Conservation (phyloP, 2,329 filamentous ascomycete species). For the Colletotrichum sansevieriae region DNA sequence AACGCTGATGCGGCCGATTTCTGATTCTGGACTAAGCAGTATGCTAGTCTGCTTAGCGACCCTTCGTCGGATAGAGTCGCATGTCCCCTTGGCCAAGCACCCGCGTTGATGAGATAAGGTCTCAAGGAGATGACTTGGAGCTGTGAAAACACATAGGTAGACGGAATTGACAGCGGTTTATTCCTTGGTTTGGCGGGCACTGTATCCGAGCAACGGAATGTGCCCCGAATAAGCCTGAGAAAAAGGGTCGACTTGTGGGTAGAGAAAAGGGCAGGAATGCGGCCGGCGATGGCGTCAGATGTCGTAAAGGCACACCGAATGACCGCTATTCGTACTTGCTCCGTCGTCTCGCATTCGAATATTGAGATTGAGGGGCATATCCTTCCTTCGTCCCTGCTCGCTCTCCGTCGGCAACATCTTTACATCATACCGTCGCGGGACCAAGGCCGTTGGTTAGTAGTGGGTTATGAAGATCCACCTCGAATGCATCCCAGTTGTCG, state of each 20-base stretch:
- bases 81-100: slow-evolving; percentile 5
- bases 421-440: no score
- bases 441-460: neutral
- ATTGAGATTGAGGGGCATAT: no score
- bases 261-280: slow-evolving; percentile 5
- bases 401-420: no score
- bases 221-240: neutral
- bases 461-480: slow-evolving; percentile 10
- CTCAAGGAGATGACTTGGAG: neutral
- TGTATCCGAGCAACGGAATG: slow-evolving; percentile 23
- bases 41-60: slow-evolving; percentile 31
- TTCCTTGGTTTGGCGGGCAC: slow-evolving; percentile 3
- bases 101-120: neutral
- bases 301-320: no score
- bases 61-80: neutral
- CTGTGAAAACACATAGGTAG: neutral
- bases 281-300: slow-evolving; percentile 5
- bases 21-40: slow-evolving; percentile 25
- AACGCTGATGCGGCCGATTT: slow-evolving; percentile 33
- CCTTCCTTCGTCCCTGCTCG: no score
- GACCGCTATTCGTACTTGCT: no score
- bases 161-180: slow-evolving; percentile 9
- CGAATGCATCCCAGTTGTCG: slow-evolving; percentile 9
- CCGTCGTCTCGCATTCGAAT: no score
- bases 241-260: neutral